Percentiles rank a stretch among this genome's conserved stretches.
Evolutionary conservation across 306 rosid genomes (phyloP).

Genomic region (Hippophae gyantsensis): DNA sequence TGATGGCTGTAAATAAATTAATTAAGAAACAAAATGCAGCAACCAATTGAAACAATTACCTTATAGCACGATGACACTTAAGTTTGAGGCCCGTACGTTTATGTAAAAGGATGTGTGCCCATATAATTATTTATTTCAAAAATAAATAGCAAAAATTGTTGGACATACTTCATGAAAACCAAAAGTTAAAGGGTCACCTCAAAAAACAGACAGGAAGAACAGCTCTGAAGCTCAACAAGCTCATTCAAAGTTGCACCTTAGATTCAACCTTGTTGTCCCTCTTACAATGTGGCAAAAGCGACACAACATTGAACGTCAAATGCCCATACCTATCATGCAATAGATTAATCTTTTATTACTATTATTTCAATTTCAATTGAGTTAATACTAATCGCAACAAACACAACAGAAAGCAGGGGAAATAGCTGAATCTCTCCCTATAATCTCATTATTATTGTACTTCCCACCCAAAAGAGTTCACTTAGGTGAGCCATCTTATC

Average conservation of each 20-base stretch:
- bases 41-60: too few species aligned
- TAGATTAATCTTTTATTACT: background rate
- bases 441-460: slow-evolving; percentile 28
- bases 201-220: slow-evolving; percentile 77
- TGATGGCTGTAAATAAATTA: too few species aligned
- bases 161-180: too few species aligned
- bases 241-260: slow-evolving; percentile 77
- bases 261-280: slow-evolving; percentile 95
- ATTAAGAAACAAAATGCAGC: too few species aligned
- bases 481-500: slow-evolving; percentile 48
- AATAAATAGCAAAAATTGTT: too few species aligned
- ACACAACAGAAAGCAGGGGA: slow-evolving; percentile 81
- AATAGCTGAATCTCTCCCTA: slow-evolving; percentile 19
- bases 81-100: too few species aligned
- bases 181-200: slow-evolving; percentile 35
- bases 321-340: slow-evolving; percentile 59
- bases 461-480: slow-evolving; percentile 86
- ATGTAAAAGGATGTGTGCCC: too few species aligned
- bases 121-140: too few species aligned
- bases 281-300: slow-evolving; percentile 83
- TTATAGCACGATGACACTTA: too few species aligned
- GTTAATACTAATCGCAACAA: slow-evolving; percentile 35
- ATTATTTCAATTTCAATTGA: slow-evolving; percentile 1
- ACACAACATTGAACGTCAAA: slow-evolving; percentile 84
- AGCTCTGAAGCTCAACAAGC: slow-evolving; percentile 73